phyloP scores from a whole-genome alignment of 306 rosid genomes.

The Aeschynomene evenia region DNA sequence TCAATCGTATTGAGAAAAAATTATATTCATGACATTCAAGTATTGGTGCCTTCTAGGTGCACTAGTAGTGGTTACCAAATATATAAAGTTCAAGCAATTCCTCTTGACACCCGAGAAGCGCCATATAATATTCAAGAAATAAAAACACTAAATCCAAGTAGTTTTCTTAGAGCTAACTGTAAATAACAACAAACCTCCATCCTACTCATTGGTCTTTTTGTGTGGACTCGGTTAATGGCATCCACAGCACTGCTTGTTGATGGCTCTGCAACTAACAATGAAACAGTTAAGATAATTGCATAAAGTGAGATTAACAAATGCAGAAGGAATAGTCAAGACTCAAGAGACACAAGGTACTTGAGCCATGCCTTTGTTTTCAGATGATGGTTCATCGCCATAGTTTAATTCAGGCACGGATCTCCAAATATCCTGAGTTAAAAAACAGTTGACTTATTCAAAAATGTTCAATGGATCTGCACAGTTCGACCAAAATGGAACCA shows the following conservation, averaged over 20 bases:
- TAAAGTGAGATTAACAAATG: constrained; percentile 12
- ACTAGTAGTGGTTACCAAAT: not conserved
- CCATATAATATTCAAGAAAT: constrained; percentile 6
- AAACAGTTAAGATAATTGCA: constrained; percentile 29
- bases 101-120: constrained; percentile 52
- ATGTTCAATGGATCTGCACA: constrained; percentile 16
- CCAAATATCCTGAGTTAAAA: constrained; percentile 64
- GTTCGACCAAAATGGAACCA: constrained; percentile 23
- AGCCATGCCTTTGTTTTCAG: constrained; percentile 64
- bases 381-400: constrained; percentile 41
- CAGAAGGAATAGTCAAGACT: constrained; percentile 25
- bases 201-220: constrained; percentile 78
- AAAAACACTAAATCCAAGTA: not conserved
- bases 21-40: not conserved
- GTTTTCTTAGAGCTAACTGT: constrained; percentile 2
- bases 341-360: constrained; percentile 29
- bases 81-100: constrained; percentile 26
- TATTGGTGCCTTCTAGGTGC: not conserved
- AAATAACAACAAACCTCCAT: constrained; percentile 63
- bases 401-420: constrained; percentile 53
- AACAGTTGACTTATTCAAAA: constrained; percentile 19
- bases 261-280: constrained; percentile 51
- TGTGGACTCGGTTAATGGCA: constrained; percentile 57
- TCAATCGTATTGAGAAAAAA: not conserved
- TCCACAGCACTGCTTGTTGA: constrained; percentile 59